Percentiles rank a stretch among this genome's conserved stretches.
phyloP scores from a whole-genome alignment of 352 stramenopile genomes.

The Phytophthora syringae region DNA sequence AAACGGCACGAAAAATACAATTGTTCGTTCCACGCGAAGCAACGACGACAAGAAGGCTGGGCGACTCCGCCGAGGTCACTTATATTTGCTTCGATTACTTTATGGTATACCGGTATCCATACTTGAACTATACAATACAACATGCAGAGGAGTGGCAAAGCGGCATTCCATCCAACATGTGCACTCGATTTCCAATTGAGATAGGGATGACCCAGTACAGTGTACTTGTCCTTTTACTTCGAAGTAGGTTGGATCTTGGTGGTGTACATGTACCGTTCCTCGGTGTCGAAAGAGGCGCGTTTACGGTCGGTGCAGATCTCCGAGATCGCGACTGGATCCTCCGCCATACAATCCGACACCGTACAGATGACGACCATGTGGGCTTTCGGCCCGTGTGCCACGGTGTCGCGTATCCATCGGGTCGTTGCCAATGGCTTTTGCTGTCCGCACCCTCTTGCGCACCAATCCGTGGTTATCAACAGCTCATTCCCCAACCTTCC shows the following conservation, averaged over 20 bases:
- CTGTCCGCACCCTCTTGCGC: not conserved
- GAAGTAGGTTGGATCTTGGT: too few species aligned
- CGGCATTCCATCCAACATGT: too few species aligned
- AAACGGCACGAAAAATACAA: not conserved
- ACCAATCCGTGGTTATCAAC: not conserved
- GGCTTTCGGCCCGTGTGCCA: slow-evolving; percentile 4
- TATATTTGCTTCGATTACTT: too few species aligned
- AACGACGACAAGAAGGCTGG: not conserved
- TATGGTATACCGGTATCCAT: too few species aligned
- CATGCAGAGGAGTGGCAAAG: too few species aligned
- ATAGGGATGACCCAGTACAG: too few species aligned
- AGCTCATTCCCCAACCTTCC: slow-evolving; percentile 25
- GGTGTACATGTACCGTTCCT: not conserved
- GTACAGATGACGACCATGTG: slow-evolving; percentile 31
- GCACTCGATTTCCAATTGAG: too few species aligned
- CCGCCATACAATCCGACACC: slow-evolving; percentile 25
- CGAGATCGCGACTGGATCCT: slow-evolving; percentile 19
- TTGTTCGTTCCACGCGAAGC: not conserved
- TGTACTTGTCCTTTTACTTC: not conserved
- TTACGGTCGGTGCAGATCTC: slow-evolving; percentile 19
- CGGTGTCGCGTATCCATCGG: slow-evolving; percentile 11
- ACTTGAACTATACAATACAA: too few species aligned
- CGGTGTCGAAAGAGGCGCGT: not conserved
- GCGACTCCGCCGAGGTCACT: too few species aligned
- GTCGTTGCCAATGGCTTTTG: slow-evolving; percentile 7